These are phyloP conservation scores for Pyrenochaeta sp. DNA, from an alignment of 2,329 filamentous ascomycete genomes.

Conservation along the genomic window DNA sequence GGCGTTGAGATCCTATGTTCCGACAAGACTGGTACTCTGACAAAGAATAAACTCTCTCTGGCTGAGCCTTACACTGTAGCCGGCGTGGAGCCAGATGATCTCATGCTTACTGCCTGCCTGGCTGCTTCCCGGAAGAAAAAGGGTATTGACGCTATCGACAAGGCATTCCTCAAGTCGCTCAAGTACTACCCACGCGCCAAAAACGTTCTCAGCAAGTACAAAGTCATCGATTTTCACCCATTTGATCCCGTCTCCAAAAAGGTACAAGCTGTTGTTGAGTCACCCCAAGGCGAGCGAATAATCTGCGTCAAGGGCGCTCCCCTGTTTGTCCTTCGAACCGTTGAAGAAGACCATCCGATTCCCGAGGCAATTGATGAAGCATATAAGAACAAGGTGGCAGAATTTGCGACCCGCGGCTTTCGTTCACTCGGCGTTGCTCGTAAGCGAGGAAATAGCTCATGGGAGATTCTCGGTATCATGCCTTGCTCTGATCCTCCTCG, in stretches of 20 bases:
- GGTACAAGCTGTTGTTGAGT: constrained; percentile 84
- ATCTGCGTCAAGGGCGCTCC: constrained; percentile 92
- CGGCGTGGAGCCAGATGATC: constrained; percentile 84
- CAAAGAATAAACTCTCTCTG: constrained; percentile 92
- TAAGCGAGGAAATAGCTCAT: constrained; percentile 80
- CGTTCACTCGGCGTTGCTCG: constrained; percentile 92
- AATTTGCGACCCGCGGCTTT: constrained; percentile 93
- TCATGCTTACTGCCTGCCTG: constrained; percentile 91
- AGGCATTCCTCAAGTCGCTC: constrained; percentile 89
- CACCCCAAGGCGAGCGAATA: constrained; percentile 82
- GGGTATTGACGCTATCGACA: constrained; percentile 94
- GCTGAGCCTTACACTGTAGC: constrained; percentile 83
- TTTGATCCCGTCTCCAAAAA: constrained; percentile 96
- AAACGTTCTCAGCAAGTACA: constrained; percentile 81
- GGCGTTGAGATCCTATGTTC: constrained; percentile 95
- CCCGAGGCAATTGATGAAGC: constrained; percentile 78
- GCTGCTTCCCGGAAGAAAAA: constrained; percentile 94
- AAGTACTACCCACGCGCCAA: constrained; percentile 85
- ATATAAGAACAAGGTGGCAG: constrained; percentile 92
- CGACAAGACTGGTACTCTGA: constrained; percentile 92
- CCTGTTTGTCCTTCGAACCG: constrained; percentile 85
- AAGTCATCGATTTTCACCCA: constrained; percentile 82
- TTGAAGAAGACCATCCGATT: constrained; percentile 84
- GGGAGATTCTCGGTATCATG: constrained; percentile 96
- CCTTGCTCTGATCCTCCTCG: constrained; percentile 91